Conservation (phyloP, 129 eudicot genomes). For the Flaveria trinervia region DNA sequence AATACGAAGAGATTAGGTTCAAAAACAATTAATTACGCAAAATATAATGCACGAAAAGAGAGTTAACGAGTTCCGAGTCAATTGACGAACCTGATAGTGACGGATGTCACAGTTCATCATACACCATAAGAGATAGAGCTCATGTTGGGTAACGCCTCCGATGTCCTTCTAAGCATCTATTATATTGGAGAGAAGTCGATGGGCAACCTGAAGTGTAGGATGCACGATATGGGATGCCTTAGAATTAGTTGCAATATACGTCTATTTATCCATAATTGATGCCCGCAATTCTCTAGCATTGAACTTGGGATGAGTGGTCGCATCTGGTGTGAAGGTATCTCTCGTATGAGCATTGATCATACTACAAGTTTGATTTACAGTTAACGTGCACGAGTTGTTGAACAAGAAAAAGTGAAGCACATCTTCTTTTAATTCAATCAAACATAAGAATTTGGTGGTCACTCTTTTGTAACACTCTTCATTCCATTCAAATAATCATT, state of each 20-base stretch:
- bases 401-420: not conserved
- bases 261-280: not conserved
- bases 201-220: not conserved
- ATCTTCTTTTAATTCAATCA: not conserved
- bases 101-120: no score
- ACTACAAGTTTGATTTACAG: not conserved
- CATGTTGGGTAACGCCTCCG: not conserved
- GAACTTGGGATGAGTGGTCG: not conserved
- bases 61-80: no score
- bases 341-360: not conserved
- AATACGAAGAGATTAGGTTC: no score
- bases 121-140: not conserved
- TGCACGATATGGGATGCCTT: not conserved
- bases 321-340: not conserved
- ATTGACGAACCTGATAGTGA: no score
- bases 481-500: not conserved
- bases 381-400: not conserved
- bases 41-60: no score
- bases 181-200: not conserved
- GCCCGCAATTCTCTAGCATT: not conserved
- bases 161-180: no score
- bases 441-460: not conserved
- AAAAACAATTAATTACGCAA: no score
- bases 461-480: not conserved
- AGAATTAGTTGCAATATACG: not conserved